Percentiles rank a stretch among this genome's conserved stretches.
phyloP scores from a whole-genome alignment of 768 basidiomycete genomes.

The Hypsizygus marmoreus region DNA sequence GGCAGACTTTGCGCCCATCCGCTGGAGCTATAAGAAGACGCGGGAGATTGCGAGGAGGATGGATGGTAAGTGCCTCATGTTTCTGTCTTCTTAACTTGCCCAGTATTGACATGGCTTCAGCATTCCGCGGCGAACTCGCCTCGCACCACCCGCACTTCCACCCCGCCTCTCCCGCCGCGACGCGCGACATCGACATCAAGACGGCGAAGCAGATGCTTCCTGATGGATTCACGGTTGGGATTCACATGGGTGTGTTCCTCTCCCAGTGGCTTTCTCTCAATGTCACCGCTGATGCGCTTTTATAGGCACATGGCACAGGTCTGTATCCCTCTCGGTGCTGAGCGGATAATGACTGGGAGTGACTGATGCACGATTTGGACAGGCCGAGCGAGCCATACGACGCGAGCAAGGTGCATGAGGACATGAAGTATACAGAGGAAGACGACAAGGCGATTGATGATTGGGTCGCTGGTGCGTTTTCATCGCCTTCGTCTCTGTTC shows the following conservation, averaged over 20 bases:
- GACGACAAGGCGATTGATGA: slow-evolving; percentile 75
- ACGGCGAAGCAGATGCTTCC: slow-evolving; percentile 66
- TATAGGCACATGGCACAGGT: slow-evolving; percentile 56
- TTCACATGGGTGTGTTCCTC: slow-evolving; percentile 60
- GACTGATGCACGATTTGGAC: no score
- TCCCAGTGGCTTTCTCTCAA: neutral
- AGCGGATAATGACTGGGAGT: no score
- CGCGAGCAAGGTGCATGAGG: slow-evolving; percentile 58
- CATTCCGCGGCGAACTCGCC: slow-evolving; percentile 71
- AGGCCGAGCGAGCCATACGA: slow-evolving; percentile 56
- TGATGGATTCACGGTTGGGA: slow-evolving; percentile 63
- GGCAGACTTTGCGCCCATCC: slow-evolving; percentile 74
- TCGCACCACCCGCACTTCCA: slow-evolving; percentile 78
- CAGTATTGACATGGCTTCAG: slow-evolving; percentile 28
- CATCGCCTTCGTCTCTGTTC: no score
- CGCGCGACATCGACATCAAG: slow-evolving; percentile 63
- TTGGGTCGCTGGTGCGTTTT: slow-evolving; percentile 52
- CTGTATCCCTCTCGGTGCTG: slow-evolving; percentile 13
- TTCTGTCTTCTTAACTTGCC: neutral
- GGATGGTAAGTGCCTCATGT: slow-evolving; percentile 47
- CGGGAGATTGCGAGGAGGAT: slow-evolving; percentile 72
- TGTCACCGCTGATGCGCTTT: neutral
- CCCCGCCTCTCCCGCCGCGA: slow-evolving; percentile 62
- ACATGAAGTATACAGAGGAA: slow-evolving; percentile 65
- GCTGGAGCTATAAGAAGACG: slow-evolving; percentile 79